Conservation (phyloP, 306 rosid species). For the Castanospermum australe region DNA sequence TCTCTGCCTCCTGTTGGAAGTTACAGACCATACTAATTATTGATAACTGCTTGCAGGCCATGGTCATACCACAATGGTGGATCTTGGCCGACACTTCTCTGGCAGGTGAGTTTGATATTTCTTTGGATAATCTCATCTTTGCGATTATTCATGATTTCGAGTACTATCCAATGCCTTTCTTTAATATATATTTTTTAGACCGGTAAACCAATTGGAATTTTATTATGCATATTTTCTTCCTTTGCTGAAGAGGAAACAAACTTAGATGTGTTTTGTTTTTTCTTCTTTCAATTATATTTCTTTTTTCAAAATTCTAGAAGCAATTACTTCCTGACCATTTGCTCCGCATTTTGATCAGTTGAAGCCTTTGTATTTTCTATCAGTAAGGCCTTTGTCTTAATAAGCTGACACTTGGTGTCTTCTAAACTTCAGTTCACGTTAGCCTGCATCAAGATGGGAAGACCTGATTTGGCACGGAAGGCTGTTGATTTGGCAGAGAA, state of each 20-base stretch:
- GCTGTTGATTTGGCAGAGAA: constrained; percentile 82
- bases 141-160: neutral
- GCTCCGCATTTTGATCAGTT: neutral
- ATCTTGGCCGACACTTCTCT: constrained; percentile 90
- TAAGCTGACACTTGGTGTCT: constrained; percentile 22
- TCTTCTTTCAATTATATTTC: neutral
- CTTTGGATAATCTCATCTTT: neutral
- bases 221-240: neutral
- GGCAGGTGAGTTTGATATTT: constrained; percentile 66
- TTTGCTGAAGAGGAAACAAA: neutral
- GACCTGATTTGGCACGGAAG: constrained; percentile 75
- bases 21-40: constrained; percentile 14
- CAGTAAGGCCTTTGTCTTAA: neutral
- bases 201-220: neutral
- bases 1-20: neutral
- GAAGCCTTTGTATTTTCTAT: neutral
- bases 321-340: neutral
- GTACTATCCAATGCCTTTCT: neutral
- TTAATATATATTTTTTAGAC: neutral
- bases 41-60: constrained; percentile 55
- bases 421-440: constrained; percentile 70
- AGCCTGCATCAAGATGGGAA: constrained; percentile 96
- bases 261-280: neutral
- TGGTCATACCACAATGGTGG: constrained; percentile 98
- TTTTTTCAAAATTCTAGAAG: constrained; percentile 1